Evolutionary conservation across 2,329 filamentous ascomycete species (phyloP).

Genomic region (Calonectria hawksworthii): DNA sequence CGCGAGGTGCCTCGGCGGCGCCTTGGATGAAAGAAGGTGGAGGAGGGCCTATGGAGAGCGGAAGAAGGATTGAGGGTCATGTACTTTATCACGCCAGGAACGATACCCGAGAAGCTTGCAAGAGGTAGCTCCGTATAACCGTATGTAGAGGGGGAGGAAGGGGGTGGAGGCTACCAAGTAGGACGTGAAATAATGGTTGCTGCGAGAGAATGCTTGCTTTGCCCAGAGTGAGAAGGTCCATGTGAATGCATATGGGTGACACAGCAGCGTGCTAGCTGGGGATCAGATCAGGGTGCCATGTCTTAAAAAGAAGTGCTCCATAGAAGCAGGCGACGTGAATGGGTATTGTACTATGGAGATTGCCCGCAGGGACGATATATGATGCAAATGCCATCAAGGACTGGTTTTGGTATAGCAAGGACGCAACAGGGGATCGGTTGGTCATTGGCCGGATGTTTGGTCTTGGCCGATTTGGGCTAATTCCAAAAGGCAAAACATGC

Average conservation of each 20-base stretch:
- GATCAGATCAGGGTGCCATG: not conserved
- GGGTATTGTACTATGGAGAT: not conserved
- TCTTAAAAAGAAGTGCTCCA: not conserved
- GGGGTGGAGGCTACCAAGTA: not conserved
- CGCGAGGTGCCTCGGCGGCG: conserved; percentile 24
- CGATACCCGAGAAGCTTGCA: conserved; percentile 46
- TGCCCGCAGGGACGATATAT: not conserved
- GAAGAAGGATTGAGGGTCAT: conserved; percentile 34
- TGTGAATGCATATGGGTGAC: not conserved
- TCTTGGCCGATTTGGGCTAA: conserved; percentile 9
- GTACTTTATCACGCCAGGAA: conserved; percentile 46
- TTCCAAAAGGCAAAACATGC: conserved; percentile 4
- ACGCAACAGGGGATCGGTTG: not conserved
- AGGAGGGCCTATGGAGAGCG: conserved; percentile 10
- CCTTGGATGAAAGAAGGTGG: conserved; percentile 28
- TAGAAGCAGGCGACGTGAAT: not conserved
- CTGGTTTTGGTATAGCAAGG: not conserved
- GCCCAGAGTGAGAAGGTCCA: not conserved
- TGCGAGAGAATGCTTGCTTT: not conserved
- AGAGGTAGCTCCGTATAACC: conserved; percentile 35
- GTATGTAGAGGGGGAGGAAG: conserved; percentile 13
- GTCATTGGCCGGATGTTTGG: not conserved
- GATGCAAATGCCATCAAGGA: not conserved
- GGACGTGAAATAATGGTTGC: conserved; percentile 21
- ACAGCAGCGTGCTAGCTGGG: not conserved